Percentiles rank a stretch among this genome's conserved stretches.
phyloP scores from a whole-genome alignment of 1,284 basidiomycete genomes.

The Ceratobasidium sp. region DNA sequence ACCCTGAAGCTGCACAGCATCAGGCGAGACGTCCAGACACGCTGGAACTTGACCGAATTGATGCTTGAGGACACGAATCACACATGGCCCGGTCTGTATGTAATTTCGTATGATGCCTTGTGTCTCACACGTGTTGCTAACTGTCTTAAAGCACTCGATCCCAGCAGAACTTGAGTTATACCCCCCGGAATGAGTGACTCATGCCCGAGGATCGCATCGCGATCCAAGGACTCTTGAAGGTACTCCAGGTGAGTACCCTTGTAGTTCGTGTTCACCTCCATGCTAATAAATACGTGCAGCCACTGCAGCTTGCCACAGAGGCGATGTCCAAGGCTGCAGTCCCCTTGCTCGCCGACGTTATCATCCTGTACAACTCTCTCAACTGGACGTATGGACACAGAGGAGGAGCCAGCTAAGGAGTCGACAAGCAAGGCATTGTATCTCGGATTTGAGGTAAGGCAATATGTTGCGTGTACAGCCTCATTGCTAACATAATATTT shows the following conservation, averaged over 20 bases:
- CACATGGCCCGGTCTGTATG: neutral
- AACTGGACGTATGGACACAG: neutral
- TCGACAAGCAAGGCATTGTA: neutral
- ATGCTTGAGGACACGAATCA: neutral
- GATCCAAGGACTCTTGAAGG: neutral
- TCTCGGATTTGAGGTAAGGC: too few species aligned
- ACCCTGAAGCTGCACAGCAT: neutral
- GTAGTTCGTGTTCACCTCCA: neutral
- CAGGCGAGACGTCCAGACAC: neutral
- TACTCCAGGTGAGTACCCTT: neutral
- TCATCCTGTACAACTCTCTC: neutral
- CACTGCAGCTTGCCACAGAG: neutral
- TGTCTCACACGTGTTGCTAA: neutral
- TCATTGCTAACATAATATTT: too few species aligned
- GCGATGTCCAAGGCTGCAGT: neutral
- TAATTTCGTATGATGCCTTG: neutral
- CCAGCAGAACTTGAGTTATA: neutral
- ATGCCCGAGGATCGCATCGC: neutral
- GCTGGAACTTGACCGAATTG: conserved; percentile 15
- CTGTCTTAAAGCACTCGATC: neutral
- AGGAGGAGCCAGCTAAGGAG: neutral
- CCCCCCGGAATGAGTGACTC: neutral
- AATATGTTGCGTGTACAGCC: too few species aligned
- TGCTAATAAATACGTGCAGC: neutral
- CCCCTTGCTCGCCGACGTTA: neutral